Conservation (phyloP, 176 grass and related monocot genomes). For the Ensete glaucum region DNA sequence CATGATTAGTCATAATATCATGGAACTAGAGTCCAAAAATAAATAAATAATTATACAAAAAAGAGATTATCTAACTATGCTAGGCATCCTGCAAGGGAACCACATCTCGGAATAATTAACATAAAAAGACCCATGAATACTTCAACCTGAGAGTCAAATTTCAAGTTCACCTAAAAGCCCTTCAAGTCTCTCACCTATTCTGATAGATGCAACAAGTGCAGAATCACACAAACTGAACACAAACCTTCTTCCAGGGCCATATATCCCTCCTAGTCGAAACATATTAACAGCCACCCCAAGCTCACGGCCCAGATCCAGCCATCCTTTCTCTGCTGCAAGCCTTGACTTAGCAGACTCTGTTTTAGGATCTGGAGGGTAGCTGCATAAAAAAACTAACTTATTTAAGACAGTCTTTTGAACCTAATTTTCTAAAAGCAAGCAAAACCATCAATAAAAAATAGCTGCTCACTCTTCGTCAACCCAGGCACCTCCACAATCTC, state of each 20-base stretch:
- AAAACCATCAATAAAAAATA: background rate
- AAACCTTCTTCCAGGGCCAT: slow-evolving; percentile 90
- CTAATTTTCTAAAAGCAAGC: background rate
- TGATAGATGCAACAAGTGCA: background rate
- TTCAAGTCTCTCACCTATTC: background rate
- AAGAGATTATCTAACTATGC: background rate
- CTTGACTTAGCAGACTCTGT: slow-evolving; percentile 49
- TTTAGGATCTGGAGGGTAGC: slow-evolving; percentile 52
- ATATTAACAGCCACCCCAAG: slow-evolving; percentile 47
- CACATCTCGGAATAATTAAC: background rate
- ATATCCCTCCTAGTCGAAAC: slow-evolving; percentile 86
- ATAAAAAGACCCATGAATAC: background rate
- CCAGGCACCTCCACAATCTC: slow-evolving; percentile 65
- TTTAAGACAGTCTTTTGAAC: background rate
- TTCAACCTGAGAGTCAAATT: background rate
- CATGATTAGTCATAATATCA: background rate
- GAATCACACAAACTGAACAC: too few relatives aligned
- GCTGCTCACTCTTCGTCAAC: slow-evolving; percentile 71
- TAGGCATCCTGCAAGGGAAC: background rate
- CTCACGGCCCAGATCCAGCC: slow-evolving; percentile 38
- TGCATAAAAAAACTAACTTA: slow-evolving; percentile 24
- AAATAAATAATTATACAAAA: background rate
- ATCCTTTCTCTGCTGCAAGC: slow-evolving; percentile 62
- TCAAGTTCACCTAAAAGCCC: background rate
- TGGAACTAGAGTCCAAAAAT: background rate